Base-by-base conservation (phyloP, 805 yeast species). In the Candida qinlingensis region DNA sequence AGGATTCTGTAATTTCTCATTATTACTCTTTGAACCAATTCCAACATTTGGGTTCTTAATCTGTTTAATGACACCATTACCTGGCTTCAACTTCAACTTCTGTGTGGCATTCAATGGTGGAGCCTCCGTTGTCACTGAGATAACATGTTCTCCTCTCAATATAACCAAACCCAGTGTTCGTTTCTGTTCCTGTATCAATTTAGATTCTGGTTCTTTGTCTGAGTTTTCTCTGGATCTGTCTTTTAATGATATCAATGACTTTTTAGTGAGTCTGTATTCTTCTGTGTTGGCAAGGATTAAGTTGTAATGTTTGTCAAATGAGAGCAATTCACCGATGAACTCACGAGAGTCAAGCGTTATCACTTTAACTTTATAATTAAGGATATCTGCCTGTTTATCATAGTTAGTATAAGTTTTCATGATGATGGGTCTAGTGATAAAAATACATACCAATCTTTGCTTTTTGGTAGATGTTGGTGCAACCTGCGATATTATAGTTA, bases 261-360 rank as follows among this genome's bases (percentile, higher is more conserved):
- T 81, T 57, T 81, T 83, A 5, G 96, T 81, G 9, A 83, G 67
- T 54, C 97, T 74, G 59, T 81, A 81, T 63, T 92, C 99, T 59
- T 87, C 90, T 39, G 94, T 79, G 54, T 91, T 94, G 10, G 86
- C 76, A 33, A 92, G 69, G 11, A 94, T 96, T 13, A 92, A 63
- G 65, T 92, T 92, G 84, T 91, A 83, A 63, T 85, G 86, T 61
- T 84, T 84, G 65, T 94, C 99, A 64, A 88, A 92, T 7, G 98
- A 90, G 53, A 91, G 67, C 46, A 92, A 74, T 53, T 81, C 83
- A 2, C 99, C 99, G 6, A 82, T 73, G 54, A 87, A 79, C 40
- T 80, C 83, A 39, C 95, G 75, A 5, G 85, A 83, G 67, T 92
- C 97, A n/a, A 79, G 65, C 1, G 92, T 79, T 30, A 83, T 74